These are phyloP conservation scores for Saraca asoca DNA, from an alignment of 331 rosid genomes.

Conservation along the genomic window DNA sequence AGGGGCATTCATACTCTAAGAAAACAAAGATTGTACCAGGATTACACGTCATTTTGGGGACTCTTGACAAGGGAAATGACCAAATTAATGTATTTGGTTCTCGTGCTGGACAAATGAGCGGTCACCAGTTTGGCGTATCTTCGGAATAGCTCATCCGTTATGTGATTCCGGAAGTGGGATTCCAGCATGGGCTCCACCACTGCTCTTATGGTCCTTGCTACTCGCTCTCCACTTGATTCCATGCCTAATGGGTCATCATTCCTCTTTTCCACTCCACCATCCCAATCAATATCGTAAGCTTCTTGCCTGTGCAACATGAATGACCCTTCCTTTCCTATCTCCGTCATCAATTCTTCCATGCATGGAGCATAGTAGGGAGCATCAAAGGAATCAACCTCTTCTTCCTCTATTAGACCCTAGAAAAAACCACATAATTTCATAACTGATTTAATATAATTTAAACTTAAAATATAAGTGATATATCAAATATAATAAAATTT, in stretches of 20 bases:
- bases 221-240: constrained; percentile 43
- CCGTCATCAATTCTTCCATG: constrained; percentile 50
- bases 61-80: constrained; percentile 48
- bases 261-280: constrained; percentile 25
- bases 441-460: too few species aligned
- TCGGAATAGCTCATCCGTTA: constrained; percentile 57
- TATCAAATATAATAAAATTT: too few species aligned
- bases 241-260: background rate
- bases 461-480: too few species aligned
- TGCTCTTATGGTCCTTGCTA: constrained; percentile 63
- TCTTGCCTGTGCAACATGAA: constrained; percentile 46
- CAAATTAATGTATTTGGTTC: constrained; percentile 54
- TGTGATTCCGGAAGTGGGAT: constrained; percentile 55
- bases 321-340: constrained; percentile 62
- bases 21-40: background rate
- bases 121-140: constrained; percentile 41
- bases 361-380: constrained; percentile 78
- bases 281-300: constrained; percentile 64
- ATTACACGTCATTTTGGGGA: background rate
- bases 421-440: too few species aligned
- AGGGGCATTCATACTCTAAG: too few species aligned
- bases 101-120: constrained; percentile 39
- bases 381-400: constrained; percentile 66
- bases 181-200: constrained; percentile 74
- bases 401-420: constrained; percentile 60